These are phyloP conservation scores for Cryptosporidium sp. DNA, from an alignment of 169 alveolate species.

Conservation along the genomic window DNA sequence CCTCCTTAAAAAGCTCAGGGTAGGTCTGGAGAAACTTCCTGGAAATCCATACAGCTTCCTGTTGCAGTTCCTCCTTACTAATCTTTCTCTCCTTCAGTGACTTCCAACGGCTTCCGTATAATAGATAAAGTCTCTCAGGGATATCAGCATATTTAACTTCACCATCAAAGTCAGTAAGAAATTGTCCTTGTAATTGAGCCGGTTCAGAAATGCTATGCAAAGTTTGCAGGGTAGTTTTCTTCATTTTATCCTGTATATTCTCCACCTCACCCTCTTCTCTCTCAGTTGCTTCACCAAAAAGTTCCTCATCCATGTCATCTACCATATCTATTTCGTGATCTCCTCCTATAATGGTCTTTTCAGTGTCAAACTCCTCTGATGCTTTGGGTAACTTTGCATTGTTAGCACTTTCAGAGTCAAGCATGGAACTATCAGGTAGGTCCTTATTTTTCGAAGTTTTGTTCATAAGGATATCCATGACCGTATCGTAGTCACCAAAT, in stretches of 20 bases:
- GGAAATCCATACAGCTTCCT: conserved; percentile 56
- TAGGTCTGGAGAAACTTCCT: conserved; percentile 39
- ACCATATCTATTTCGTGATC: conserved; percentile 17
- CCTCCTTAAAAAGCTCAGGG: conserved; percentile 70
- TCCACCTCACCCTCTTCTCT: conserved; percentile 54
- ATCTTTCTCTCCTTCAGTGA: conserved; percentile 19
- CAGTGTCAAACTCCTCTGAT: not conserved
- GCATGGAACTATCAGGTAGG: not conserved
- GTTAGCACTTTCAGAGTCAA: not conserved
- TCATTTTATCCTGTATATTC: conserved; percentile 19
- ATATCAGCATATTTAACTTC: conserved; percentile 54
- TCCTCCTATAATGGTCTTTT: not conserved
- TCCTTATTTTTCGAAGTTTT: conserved; percentile 26
- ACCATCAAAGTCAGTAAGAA: conserved; percentile 56
- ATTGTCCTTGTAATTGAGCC: conserved; percentile 38
- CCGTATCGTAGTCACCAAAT: conserved; percentile 72
- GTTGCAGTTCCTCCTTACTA: conserved; percentile 27
- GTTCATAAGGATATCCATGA: conserved; percentile 62
- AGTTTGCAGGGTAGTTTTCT: conserved; percentile 44
- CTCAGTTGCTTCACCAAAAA: not conserved
- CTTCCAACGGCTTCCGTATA: conserved; percentile 56
- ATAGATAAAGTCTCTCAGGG: conserved; percentile 62
- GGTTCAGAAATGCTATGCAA: conserved; percentile 32
- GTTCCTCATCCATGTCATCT: conserved; percentile 9
- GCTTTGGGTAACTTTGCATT: not conserved